phyloP scores from a whole-genome alignment of 768 basidiomycete genomes.

The Trametes elegans region DNA sequence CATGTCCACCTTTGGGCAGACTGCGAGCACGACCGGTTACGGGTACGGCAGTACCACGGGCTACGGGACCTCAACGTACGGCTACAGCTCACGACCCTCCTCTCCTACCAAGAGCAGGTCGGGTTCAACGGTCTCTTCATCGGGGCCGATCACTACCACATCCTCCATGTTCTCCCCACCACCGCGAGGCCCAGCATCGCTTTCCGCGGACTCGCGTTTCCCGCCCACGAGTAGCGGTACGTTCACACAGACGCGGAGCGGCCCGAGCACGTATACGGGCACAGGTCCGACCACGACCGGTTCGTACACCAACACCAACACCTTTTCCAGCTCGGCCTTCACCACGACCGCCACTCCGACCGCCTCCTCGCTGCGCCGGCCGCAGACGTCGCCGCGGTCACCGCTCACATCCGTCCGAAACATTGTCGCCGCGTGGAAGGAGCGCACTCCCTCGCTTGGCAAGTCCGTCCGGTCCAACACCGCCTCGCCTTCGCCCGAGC shows the following conservation, averaged over 20 bases:
- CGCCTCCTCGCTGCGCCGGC: constrained; percentile 54
- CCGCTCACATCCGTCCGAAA: constrained; percentile 72
- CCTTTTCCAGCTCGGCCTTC: constrained; percentile 31
- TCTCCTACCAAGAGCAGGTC: constrained; percentile 47
- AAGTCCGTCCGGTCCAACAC: constrained; percentile 22
- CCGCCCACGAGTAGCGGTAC: constrained; percentile 34
- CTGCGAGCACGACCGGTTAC: constrained; percentile 32
- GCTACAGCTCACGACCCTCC: constrained; percentile 42
- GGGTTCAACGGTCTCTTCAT: constrained; percentile 25
- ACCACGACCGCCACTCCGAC: constrained; percentile 36
- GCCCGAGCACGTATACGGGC: constrained; percentile 23
- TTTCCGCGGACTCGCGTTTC: constrained; percentile 23
- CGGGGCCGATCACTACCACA: constrained; percentile 25
- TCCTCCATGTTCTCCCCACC: constrained; percentile 52
- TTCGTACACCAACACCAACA: constrained; percentile 39
- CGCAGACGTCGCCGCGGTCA: constrained; percentile 63
- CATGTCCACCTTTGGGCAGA: constrained; percentile 36
- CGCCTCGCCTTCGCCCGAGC: constrained; percentile 22
- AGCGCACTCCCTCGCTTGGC: constrained; percentile 52
- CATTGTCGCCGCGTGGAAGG: constrained; percentile 79
- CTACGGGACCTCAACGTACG: constrained; percentile 33
- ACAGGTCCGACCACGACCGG: constrained; percentile 28
- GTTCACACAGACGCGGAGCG: constrained; percentile 37
- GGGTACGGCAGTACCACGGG: constrained; percentile 37
- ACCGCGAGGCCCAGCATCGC: constrained; percentile 34